phyloP scores from a whole-genome alignment of 495 filamentous ascomycete species.

The Penicillium cinerascens region DNA sequence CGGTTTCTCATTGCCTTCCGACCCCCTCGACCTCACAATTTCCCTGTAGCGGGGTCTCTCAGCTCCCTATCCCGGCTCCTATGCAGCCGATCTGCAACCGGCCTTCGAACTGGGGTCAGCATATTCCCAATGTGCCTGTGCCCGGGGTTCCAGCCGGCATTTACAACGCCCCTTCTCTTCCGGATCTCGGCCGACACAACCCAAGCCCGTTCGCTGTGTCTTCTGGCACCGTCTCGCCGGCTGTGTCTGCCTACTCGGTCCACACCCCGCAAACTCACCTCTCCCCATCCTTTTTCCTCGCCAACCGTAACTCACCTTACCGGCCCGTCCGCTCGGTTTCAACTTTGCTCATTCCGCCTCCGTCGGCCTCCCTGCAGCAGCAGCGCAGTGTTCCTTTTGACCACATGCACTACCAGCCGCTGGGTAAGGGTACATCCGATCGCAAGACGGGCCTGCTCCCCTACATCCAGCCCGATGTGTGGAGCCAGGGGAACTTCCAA shows the following conservation, averaged over 20 bases:
- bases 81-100: conserved; percentile 63
- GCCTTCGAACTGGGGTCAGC: conserved; percentile 44
- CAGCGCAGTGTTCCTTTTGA: conserved; percentile 60
- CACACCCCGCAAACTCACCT: conserved; percentile 52
- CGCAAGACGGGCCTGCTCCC: conserved; percentile 79
- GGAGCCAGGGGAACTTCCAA: conserved; percentile 36
- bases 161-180: conserved; percentile 50
- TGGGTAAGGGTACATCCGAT: conserved; percentile 72
- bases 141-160: conserved; percentile 33
- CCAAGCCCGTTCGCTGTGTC: conserved; percentile 36
- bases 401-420: conserved; percentile 95
- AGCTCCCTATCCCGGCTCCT: conserved; percentile 40
- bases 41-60: conserved; percentile 52
- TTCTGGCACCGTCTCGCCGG: conserved; percentile 39
- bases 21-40: conserved; percentile 49
- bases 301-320: conserved; percentile 78
- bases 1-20: conserved; percentile 35
- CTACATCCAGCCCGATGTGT: conserved; percentile 54
- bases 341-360: conserved; percentile 84
- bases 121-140: conserved; percentile 42
- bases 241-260: conserved; percentile 39
- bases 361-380: conserved; percentile 72
- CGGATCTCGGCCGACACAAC: conserved; percentile 44
- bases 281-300: conserved; percentile 60
- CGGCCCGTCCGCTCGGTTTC: conserved; percentile 85